Conservation (phyloP, 176 grass and related monocot species). For the Oryza coarctata region DNA sequence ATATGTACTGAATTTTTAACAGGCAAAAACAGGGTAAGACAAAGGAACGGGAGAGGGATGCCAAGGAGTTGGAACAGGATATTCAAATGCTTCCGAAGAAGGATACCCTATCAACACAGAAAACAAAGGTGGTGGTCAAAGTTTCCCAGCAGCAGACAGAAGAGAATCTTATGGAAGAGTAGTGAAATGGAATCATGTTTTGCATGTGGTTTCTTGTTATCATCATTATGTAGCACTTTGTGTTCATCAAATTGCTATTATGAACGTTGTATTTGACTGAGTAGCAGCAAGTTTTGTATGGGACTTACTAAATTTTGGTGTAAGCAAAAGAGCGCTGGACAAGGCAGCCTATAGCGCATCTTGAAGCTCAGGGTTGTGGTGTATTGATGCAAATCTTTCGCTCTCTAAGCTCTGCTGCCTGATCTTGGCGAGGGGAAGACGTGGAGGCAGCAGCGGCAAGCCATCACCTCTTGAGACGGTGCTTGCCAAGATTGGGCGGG, state of each 20-base stretch:
- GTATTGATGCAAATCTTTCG: too few relatives aligned
- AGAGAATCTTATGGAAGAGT: slow-evolving; percentile 66
- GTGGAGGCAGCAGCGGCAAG: too few relatives aligned
- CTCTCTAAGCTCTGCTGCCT: too few relatives aligned
- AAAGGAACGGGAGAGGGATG: slow-evolving; percentile 31
- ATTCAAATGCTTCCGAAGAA: slow-evolving; percentile 50
- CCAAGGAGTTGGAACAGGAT: slow-evolving; percentile 68
- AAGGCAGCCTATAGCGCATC: too few relatives aligned
- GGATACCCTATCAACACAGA: slow-evolving; percentile 2
- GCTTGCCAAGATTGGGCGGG: too few relatives aligned
- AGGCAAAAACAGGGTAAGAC: slow-evolving; percentile 57
- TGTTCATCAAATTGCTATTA: neutral
- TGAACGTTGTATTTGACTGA: neutral
- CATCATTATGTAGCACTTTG: neutral
- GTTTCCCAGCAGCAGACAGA: slow-evolving; percentile 52
- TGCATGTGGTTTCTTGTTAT: neutral
- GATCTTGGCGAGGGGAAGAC: too few relatives aligned
- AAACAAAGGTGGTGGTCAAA: slow-evolving; percentile 54
- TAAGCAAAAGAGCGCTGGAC: too few relatives aligned
- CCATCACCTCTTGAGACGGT: too few relatives aligned
- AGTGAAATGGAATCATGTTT: slow-evolving; percentile 6
- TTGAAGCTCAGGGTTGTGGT: too few relatives aligned
- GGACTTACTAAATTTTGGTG: too few relatives aligned
- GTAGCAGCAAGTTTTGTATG: neutral
- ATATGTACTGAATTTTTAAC: neutral